Percentiles rank a stretch among this genome's conserved stretches.
Conservation (phyloP, 805 yeast species). For the Wilhelminamyces savonicus region DNA sequence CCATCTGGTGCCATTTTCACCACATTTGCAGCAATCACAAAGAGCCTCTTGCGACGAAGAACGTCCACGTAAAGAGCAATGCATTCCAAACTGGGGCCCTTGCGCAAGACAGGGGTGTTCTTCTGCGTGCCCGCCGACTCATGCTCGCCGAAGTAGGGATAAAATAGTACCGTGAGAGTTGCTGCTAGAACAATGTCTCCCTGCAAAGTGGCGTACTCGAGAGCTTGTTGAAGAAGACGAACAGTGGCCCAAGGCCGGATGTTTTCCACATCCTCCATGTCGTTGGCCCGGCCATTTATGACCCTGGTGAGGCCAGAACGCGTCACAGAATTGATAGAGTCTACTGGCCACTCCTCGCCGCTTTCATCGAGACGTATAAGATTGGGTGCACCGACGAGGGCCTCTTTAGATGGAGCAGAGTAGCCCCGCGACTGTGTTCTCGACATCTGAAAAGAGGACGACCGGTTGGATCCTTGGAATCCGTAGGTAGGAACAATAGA, state of each 20-base stretch:
- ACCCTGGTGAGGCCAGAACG: too few species aligned
- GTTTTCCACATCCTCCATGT: too few species aligned
- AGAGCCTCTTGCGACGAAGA: constrained; percentile 43
- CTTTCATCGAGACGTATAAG: too few species aligned
- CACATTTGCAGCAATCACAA: constrained; percentile 53
- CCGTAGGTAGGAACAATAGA: constrained; percentile 15
- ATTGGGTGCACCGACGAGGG: too few species aligned
- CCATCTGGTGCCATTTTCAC: constrained; percentile 36
- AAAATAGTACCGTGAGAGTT: constrained; percentile 50
- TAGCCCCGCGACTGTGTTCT: too few species aligned
- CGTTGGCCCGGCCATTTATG: too few species aligned
- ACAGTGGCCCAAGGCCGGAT: constrained; percentile 62
- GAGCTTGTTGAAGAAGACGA: constrained; percentile 42
- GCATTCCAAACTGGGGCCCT: constrained; percentile 46
- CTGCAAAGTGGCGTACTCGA: constrained; percentile 49
- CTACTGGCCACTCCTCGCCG: too few species aligned
- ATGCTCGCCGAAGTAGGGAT: constrained; percentile 16
- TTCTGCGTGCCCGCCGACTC: too few species aligned
- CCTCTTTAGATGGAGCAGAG: too few species aligned
- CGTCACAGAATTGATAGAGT: too few species aligned
- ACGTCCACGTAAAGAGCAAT: constrained; percentile 48
- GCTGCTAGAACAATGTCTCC: constrained; percentile 64
- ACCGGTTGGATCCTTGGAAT: constrained; percentile 1
- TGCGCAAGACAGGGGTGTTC: constrained; percentile 9
- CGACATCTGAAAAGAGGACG: too few species aligned